Evolutionary conservation across 1,284 basidiomycete species (phyloP), one percentile per base, ranked within the genome.

Genomic region (Volvariella volvacea): DNA sequence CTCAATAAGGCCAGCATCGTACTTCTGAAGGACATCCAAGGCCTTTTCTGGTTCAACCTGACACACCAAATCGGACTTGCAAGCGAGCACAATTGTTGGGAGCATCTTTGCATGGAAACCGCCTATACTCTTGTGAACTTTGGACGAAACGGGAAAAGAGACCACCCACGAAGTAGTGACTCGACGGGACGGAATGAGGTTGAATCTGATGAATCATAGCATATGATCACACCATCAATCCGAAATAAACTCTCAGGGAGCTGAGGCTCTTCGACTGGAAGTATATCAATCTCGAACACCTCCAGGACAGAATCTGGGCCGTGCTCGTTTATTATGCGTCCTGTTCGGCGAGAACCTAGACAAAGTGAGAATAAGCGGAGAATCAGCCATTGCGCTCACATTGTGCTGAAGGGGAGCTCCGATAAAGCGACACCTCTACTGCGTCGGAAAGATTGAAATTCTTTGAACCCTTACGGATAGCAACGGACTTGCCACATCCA

Each of bases 151-250:
- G 22, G 36, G 48, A 44, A 39, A 1, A 44, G 22, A 50, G 21
- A 53, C 48, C 19, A 66, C 76, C 61, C 52, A 89, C 85, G 70
- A 39, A 88, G 67, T 43, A 87, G 67, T 30, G 68, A 67, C 58
- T 79, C 73, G 16, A 88, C 73, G 28, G 77, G 78, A 22, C 60
- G 59, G 53, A 84, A 85, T 19, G 88, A 88, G 3, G 64, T 57
- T 46, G 60, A 59, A 50, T 76, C 67, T 1, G 78, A 76, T 12
- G 78, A 73, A 60, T 89, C 83, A 60, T 88, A 90, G 54, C 87
- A 89, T 37, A 90, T 70, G 34, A 88, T 70, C 17, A 82, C 70
- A 4, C 80, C 87, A 55, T 88, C 77, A 43, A 86, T 67, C n/a
- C 63, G 62, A 17, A 80, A 78, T 12, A 76, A 70, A 6, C 67